Evolutionary conservation across 257 asterid genomes (phyloP).

Genomic region (Anisodus acutangulus): DNA sequence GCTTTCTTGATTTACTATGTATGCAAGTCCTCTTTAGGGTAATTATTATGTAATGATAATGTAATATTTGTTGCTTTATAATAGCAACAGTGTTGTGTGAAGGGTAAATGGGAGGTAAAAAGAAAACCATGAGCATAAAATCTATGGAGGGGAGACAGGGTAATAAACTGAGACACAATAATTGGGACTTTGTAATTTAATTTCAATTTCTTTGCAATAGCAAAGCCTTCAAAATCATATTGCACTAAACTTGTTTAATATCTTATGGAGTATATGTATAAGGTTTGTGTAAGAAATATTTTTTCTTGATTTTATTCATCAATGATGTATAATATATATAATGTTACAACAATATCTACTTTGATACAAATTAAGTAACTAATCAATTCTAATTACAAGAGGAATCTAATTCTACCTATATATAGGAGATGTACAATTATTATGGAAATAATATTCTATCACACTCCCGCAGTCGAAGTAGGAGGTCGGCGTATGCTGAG

Average conservation of each 20-base stretch:
- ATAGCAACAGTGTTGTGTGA: background rate
- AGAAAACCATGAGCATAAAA: background rate
- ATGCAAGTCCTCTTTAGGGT: background rate
- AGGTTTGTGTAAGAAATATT: too few relatives aligned
- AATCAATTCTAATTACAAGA: too few relatives aligned
- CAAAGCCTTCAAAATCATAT: background rate
- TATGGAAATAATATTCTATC: too few relatives aligned
- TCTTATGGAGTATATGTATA: background rate
- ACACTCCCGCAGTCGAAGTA: too few relatives aligned
- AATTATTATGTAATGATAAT: background rate
- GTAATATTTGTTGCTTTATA: background rate
- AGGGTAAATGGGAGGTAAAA: background rate
- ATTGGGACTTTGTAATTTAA: background rate
- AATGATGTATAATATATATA: too few relatives aligned
- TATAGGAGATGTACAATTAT: too few relatives aligned
- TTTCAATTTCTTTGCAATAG: background rate
- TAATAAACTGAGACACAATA: constrained; percentile 3
- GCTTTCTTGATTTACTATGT: background rate
- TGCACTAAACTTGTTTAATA: background rate
- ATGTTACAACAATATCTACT: too few relatives aligned
- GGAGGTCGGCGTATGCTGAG: too few relatives aligned
- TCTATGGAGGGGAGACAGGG: background rate
- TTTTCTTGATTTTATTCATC: too few relatives aligned
- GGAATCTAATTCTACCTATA: too few relatives aligned
- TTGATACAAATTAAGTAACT: too few relatives aligned